Conservation (phyloP, 768 basidiomycete species). For the Leccinum sublutescens region DNA sequence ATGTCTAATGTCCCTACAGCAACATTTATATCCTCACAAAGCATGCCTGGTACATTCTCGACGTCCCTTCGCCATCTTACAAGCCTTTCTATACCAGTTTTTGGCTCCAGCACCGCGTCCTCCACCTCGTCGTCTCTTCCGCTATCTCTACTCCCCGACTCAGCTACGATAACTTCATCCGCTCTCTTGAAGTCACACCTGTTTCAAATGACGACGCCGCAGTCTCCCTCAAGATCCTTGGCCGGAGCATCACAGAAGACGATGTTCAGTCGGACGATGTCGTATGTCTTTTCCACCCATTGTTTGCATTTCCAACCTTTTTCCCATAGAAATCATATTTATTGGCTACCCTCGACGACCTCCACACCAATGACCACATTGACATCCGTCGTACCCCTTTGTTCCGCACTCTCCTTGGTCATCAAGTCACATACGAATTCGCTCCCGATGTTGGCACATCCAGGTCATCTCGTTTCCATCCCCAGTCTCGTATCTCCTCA, state of each 20-base stretch:
- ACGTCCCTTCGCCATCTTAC: constrained; percentile 47
- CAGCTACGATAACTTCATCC: constrained; percentile 40
- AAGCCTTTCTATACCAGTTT: constrained; percentile 43
- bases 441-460: constrained; percentile 11
- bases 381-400: constrained; percentile 40
- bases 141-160: constrained; percentile 36
- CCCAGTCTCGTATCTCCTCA: constrained; percentile 11
- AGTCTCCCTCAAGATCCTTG: constrained; percentile 38
- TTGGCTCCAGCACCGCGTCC: constrained; percentile 48
- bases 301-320: constrained; percentile 1
- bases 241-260: constrained; percentile 39
- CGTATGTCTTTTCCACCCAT: constrained; percentile 35
- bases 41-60: constrained; percentile 70
- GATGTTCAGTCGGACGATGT: constrained; percentile 47
- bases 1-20: constrained; percentile 35
- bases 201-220: constrained; percentile 32
- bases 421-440: constrained; percentile 23
- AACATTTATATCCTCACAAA: constrained; percentile 63
- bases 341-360: constrained; percentile 36
- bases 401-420: constrained; percentile 35
- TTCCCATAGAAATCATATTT: constrained; percentile 45
- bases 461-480: constrained; percentile 17
- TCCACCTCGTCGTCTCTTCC: constrained; percentile 45
- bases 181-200: constrained; percentile 32
- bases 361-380: constrained; percentile 34